phyloP scores from a whole-genome alignment of 2,329 filamentous ascomycete genomes.

The Microcyclosporella mali region DNA sequence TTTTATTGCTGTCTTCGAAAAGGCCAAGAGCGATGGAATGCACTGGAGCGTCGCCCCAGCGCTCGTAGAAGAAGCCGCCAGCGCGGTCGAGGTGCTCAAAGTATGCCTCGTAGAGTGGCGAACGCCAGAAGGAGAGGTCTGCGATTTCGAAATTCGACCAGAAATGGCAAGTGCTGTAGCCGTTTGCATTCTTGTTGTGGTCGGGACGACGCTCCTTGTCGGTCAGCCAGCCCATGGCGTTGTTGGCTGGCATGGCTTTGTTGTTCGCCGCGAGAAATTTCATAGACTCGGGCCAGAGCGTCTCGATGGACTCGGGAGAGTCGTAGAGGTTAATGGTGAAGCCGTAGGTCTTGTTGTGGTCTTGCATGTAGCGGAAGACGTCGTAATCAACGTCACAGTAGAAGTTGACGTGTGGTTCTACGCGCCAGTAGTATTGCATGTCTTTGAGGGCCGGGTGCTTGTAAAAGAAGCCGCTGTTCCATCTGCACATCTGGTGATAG shows the following conservation, averaged over 20 bases:
- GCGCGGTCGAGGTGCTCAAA: slow-evolving; percentile 91
- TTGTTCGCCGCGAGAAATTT: slow-evolving; percentile 78
- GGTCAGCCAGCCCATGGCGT: slow-evolving; percentile 79
- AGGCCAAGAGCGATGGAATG: slow-evolving; percentile 89
- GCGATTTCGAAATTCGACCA: slow-evolving; percentile 99
- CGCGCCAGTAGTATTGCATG: slow-evolving; percentile 92
- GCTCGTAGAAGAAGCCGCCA: slow-evolving; percentile 96
- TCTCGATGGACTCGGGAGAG: slow-evolving; percentile 75
- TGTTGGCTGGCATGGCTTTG: slow-evolving; percentile 73
- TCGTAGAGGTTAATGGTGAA: slow-evolving; percentile 98
- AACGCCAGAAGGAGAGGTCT: slow-evolving; percentile 87
- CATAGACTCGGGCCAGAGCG: slow-evolving; percentile 89
- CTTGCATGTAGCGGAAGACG: slow-evolving; percentile 95
- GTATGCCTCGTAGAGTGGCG: slow-evolving; percentile 86
- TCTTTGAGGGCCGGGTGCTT: slow-evolving; percentile 82
- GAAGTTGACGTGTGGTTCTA: slow-evolving; percentile 97
- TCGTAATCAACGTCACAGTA: slow-evolving; percentile 99
- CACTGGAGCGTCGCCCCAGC: slow-evolving; percentile 96
- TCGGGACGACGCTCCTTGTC: slow-evolving; percentile 71
- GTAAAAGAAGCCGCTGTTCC: slow-evolving; percentile 98
- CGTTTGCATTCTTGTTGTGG: slow-evolving; percentile 74
- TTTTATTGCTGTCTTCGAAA: slow-evolving; percentile 83
- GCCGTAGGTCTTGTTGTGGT: slow-evolving; percentile 97
- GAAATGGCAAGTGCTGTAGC: slow-evolving; percentile 97
- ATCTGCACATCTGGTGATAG: slow-evolving; percentile 98